Conservation (phyloP, 139 green algal species). For the Pleodorina starrii region DNA sequence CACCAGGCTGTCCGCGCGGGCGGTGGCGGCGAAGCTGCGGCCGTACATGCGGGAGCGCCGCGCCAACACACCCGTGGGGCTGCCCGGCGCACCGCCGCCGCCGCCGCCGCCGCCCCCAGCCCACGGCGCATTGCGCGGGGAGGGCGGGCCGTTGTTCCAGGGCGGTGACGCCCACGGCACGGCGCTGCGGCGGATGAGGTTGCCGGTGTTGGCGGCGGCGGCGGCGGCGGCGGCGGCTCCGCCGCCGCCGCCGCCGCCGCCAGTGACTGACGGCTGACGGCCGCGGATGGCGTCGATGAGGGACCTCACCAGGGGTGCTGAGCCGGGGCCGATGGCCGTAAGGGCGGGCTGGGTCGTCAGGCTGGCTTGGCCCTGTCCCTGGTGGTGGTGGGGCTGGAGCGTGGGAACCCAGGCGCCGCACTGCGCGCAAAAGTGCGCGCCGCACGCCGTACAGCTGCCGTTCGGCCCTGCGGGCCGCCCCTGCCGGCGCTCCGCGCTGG, state of each 20-base stretch:
- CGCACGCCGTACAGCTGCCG: neutral
- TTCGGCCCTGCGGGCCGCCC: neutral
- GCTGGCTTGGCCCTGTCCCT: neutral
- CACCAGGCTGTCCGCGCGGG: neutral
- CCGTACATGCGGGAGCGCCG: neutral
- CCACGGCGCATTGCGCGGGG: no score
- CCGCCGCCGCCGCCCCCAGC: neutral
- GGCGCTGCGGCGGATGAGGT: neutral
- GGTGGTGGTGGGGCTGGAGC: neutral
- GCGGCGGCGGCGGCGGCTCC: neutral
- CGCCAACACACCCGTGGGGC: neutral
- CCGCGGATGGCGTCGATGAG: slow-evolving; percentile 3
- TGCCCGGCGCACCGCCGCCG: neutral
- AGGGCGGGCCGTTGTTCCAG: no score
- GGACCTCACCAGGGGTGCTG: neutral
- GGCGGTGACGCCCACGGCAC: neutral
- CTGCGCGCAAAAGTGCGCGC: neutral
- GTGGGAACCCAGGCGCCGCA: neutral
- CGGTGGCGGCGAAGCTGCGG: neutral
- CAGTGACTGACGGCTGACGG: no score
- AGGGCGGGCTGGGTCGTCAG: neutral
- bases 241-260: neutral
- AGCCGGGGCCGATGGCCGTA: neutral
- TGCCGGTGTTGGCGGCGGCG: neutral
- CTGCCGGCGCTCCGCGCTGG: neutral